Evolutionary conservation across 768 basidiomycete species (phyloP), one percentile per base, ranked within the genome.

Genomic region (Boletus tomentosulus): DNA sequence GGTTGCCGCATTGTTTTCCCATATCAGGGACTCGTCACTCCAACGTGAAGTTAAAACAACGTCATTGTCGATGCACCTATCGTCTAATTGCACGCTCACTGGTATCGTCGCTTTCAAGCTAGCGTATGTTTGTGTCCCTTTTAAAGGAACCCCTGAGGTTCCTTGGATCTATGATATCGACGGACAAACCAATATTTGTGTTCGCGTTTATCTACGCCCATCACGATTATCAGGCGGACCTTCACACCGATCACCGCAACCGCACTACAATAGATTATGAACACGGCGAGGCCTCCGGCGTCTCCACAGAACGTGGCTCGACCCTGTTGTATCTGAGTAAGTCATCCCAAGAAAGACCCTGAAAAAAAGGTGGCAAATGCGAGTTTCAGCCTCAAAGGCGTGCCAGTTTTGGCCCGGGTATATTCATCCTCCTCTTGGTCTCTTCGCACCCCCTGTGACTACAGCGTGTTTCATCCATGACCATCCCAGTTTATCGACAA

Each of bases 401-500:
- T 46, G 44, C 24, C 27, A 25, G 54, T 53, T 42, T 25, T 6
- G 34, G 43, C 27, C n/a, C 41, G 30, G 16, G 38, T 22, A 27
- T 31, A 28, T 33, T 38, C 25, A 7, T 53, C 24, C 28, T 22
- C 22, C 37, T 38, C 39, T 22, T 11, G 22, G 47, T 37, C 33
- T 45, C 34, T 19, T 25, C 47, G n/a, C 28, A 33, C 34, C 47
- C 46, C 50, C 16, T 15, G 47, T 24, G 41, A 38, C 49, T 5
- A 27, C 39, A 48, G 47, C n/a, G 33, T 19, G 15, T 27, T 45
- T 33, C 35, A 31, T 28, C 24, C 38, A 64, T 68, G 63, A n/a
- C 53, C 42, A 66, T 67, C 24, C 66, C 66, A 22, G 27, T 67
- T 19, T 67, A 54, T 41, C 62, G 66, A 35, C 66, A 67, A 45